Base-by-base conservation (phyloP, 805 yeast species). In the Huiozyma naganishii region DNA sequence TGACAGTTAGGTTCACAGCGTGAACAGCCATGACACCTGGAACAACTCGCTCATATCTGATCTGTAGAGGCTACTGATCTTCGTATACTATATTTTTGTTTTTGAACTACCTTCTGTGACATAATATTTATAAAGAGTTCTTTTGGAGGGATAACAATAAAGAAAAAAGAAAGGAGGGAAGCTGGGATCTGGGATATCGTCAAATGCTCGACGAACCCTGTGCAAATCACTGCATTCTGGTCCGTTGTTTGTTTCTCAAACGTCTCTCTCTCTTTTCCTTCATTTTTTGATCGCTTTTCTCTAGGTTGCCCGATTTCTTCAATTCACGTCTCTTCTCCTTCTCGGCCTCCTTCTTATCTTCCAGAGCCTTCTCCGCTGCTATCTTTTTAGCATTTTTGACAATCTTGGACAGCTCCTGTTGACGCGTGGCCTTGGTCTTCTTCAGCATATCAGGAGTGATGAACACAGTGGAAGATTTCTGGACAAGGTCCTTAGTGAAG, bases 261-360 rank as follows among this genome's bases (percentile, higher is more conserved):
- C 85, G 84, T 69, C 87, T 79, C 60, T 80, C 85, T 64, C 79
- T 86, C 70, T 81, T 86, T 53, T 85, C 95, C 52, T 71, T 70
- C 63, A 82, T 86, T 68, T 82, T 85, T 68, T 77, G 79, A 51
- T 83, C 90, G 37, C 74, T 63, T 67, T 83, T 85, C 52, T 79
- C 79, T 67, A 83, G 92, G 55, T 80, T 87, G 48, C 86, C 81
- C 39, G 81, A 71, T 57, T 83, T 66, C 51, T 71, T 72, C 49
- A 74, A 55, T 43, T 69, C 67, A 51, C 82, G 82, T 65, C 77
- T 79, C 54, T 76, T 78, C 54, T 74, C 75, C 57, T 74, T 80
- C 54, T 74, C 79, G 49, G 75, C 77, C 64, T 82, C 85, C 30
- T 82, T 76, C 65, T 80, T 81, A 65, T 80, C 80, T 48, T 73